A percentile compares a stretch with the other conserved stretches of the same genome.
phyloP scores from a whole-genome alignment of 2,329 filamentous ascomycete genomes.

The Juglanconis juglandina region DNA sequence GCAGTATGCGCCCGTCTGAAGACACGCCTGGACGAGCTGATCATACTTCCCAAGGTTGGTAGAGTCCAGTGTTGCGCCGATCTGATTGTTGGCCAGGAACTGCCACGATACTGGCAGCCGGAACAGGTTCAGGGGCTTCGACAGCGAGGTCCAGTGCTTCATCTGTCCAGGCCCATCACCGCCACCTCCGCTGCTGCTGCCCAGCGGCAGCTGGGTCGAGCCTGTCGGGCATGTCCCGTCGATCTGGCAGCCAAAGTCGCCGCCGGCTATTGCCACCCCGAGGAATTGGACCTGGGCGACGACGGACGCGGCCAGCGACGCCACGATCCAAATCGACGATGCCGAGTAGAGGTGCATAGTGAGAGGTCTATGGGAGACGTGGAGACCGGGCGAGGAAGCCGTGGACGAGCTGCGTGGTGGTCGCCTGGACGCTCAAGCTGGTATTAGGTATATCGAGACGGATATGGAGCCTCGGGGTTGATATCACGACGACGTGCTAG shows the following conservation, averaged over 20 bases:
- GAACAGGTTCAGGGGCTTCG: constrained; percentile 52
- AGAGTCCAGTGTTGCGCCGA: constrained; percentile 46
- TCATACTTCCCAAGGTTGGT: constrained; percentile 51
- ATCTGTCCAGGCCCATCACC: constrained; percentile 47
- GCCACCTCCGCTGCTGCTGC: constrained; percentile 31
- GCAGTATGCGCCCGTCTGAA: constrained; percentile 55
- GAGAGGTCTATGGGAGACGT: not conserved
- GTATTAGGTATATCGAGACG: too few relatives aligned
- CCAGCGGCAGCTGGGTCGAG: constrained; percentile 33
- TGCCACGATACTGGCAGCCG: constrained; percentile 53
- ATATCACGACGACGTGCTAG: too few relatives aligned
- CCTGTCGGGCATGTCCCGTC: constrained; percentile 38
- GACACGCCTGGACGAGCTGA: constrained; percentile 52
- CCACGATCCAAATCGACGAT: not conserved
- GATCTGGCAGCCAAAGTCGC: constrained; percentile 46
- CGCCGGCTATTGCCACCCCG: constrained; percentile 44
- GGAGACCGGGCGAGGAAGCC: not conserved
- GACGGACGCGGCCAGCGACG: constrained; percentile 5
- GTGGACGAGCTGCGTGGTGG: too few relatives aligned
- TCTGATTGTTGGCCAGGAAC: constrained; percentile 49
- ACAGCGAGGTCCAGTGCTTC: constrained; percentile 45
- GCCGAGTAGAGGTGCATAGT: not conserved
- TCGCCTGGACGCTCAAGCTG: too few relatives aligned
- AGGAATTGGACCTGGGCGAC: constrained; percentile 8
- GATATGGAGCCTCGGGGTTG: too few relatives aligned